Conservation (phyloP, 371 early-diverging fungal genomes). For the Lichtheimia ornata region DNA sequence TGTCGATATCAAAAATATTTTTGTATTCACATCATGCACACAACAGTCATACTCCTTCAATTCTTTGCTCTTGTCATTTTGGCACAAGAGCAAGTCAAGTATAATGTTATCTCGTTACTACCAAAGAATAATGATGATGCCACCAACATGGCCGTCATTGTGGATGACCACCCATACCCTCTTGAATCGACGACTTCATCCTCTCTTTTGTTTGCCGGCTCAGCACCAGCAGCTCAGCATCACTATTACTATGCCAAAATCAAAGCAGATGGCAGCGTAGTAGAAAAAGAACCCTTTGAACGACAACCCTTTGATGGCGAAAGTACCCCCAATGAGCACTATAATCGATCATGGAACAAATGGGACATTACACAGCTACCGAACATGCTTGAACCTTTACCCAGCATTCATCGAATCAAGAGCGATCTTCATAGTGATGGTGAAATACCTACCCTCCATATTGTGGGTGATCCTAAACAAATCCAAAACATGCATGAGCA, state of each 20-base stretch:
- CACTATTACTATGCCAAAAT: constrained; percentile 8
- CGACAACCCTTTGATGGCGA: neutral
- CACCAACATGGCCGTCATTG: constrained; percentile 14
- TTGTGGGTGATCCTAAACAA: constrained; percentile 9
- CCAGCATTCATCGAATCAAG: constrained; percentile 19
- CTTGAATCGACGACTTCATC: neutral
- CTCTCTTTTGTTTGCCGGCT: constrained; percentile 14
- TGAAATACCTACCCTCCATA: constrained; percentile 18
- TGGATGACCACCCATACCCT: constrained; percentile 18
- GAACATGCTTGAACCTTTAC: neutral
- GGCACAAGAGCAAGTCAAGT: neutral
- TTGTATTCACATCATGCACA: no score
- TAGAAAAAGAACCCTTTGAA: neutral
- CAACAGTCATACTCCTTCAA: neutral
- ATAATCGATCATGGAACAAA: neutral
- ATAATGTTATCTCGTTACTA: constrained; percentile 4
- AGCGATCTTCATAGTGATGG: constrained; percentile 14
- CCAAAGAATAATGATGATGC: neutral
- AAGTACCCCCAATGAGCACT: neutral
- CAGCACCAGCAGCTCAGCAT: constrained; percentile 16
- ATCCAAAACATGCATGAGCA: constrained; percentile 15
- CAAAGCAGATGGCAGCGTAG: neutral
- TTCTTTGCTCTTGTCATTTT: neutral
- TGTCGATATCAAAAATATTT: no score
- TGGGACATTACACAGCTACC: neutral